phyloP scores from a whole-genome alignment of 2,329 filamentous ascomycete genomes.

The Colletotrichum sidae region DNA sequence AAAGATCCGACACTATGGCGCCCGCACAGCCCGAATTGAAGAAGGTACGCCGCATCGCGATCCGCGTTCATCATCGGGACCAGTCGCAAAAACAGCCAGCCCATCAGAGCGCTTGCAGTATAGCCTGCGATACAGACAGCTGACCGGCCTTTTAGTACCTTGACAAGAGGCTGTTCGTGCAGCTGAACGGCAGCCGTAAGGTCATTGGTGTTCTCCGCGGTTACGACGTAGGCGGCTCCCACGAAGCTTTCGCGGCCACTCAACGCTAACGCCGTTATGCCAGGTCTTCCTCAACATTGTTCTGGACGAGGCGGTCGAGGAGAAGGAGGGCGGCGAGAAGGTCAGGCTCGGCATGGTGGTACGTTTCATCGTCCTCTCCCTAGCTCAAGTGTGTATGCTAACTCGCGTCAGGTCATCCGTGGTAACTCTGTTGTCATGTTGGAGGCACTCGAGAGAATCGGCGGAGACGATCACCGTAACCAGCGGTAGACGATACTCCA shows the following conservation, averaged over 20 bases:
- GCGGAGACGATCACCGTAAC: conserved; percentile 64
- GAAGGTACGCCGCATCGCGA: conserved; percentile 72
- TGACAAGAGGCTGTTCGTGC: conserved; percentile 98
- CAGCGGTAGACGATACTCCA: conserved; percentile 37
- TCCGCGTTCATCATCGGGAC: conserved; percentile 37
- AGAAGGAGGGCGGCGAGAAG: conserved; percentile 93
- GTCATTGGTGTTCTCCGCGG: conserved; percentile 94
- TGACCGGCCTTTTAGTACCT: conserved; percentile 77
- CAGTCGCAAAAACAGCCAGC: too few species aligned
- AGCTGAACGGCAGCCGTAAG: conserved; percentile 97
- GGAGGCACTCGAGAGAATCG: conserved; percentile 80
- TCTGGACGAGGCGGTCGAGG: conserved; percentile 94
- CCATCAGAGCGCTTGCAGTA: too few species aligned
- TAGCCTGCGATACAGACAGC: background rate
- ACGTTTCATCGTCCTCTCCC: conserved; percentile 52
- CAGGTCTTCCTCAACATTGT: conserved; percentile 99
- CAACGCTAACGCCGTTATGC: conserved; percentile 38
- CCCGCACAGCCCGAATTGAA: conserved; percentile 99
- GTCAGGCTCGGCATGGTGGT: conserved; percentile 92
- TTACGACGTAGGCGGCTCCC: conserved; percentile 81
- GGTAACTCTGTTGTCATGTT: conserved; percentile 99
- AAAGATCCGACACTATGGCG: conserved; percentile 77
- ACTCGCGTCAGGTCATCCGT: conserved; percentile 80
- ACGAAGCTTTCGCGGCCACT: background rate
- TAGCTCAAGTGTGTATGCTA: conserved; percentile 39